Base-by-base conservation (phyloP, 2,329 filamentous ascomycete species). In the Diplodia mutila region DNA sequence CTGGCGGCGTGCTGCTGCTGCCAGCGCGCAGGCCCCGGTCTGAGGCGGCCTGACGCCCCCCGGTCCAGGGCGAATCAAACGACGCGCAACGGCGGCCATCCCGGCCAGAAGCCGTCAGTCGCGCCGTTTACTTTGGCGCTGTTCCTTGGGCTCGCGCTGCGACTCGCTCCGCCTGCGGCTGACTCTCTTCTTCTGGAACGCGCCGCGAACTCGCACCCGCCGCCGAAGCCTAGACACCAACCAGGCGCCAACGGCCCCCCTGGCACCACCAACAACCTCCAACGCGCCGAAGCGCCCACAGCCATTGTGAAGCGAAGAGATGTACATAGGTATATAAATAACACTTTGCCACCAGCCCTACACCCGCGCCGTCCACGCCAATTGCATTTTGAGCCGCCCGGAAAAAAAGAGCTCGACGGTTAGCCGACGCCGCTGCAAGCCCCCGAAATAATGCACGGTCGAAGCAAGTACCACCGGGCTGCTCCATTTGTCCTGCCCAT, bases 401-500 rank as follows among this genome's bases (percentile, higher is more conserved):
- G 39, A 32, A 61, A 63, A 37, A 37, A 52, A 37, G 59, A 63
- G 59, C 42, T 23, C 18, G 34, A 54, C 49, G 49, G 32, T 51
- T 46, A 37, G 49, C 61, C 61, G 37, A 65, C 53, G 61, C 61
- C 59, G 59, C 59, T 65, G 14, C 61, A 29, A 51, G 61, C 61
- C 59, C 59, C 59, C 59, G 42, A 63, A 63, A 63, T 63, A 63
- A 63, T 63, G 59, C 59, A 63, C 59, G 59, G 59, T 37, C 59
- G 42, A 63, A 63, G 59, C 59, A 51, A n/a, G 59, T 63, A 63
- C 59, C 59, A 63, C 59, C 27, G n/a, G 42, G 42, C 29, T 63
- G 59, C 59, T 48, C 49, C 61, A 53, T 65, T 46, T 37, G 48
- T 51, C 61, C 61, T 65, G 49, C 23, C 61, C 61, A 42, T 65